These are phyloP conservation scores for Phytophthora rubi DNA, from an alignment of 352 stramenopile genomes.

Conservation along the genomic window DNA sequence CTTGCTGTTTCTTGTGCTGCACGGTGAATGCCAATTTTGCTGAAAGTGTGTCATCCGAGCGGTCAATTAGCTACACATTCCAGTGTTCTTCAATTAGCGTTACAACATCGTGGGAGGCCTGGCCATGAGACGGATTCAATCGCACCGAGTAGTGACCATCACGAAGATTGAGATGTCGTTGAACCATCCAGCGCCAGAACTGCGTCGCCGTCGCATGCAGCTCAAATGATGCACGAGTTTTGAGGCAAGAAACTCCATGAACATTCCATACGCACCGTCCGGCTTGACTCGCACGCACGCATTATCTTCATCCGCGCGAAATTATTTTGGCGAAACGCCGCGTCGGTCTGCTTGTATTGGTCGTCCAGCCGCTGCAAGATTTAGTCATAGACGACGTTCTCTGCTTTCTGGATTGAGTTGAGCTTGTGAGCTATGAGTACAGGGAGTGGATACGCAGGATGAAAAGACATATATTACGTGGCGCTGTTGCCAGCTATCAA, in stretches of 20 bases:
- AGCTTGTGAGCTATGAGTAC: too few species aligned
- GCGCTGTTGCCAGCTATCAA: slow-evolving; percentile 4
- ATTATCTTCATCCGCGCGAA: slow-evolving; percentile 7
- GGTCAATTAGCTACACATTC: slow-evolving; percentile 25
- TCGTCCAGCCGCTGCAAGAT: slow-evolving; percentile 29
- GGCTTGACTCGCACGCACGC: slow-evolving; percentile 26
- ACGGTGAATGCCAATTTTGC: slow-evolving; percentile 43
- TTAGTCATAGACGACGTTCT: slow-evolving; percentile 26
- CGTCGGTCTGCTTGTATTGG: slow-evolving; percentile 25
- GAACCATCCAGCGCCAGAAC: slow-evolving; percentile 35
- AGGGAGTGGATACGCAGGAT: neutral
- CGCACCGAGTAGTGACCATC: slow-evolving; percentile 42
- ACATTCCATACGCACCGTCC: slow-evolving; percentile 38
- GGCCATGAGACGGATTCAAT: neutral
- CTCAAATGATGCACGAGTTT: slow-evolving; percentile 37
- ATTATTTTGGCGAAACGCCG: slow-evolving; percentile 24
- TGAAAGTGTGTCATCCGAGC: slow-evolving; percentile 35
- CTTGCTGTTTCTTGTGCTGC: slow-evolving; percentile 27
- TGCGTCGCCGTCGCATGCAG: slow-evolving; percentile 24
- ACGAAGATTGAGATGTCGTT: slow-evolving; percentile 29
- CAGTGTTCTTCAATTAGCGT: neutral
- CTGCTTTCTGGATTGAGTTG: slow-evolving; percentile 1
- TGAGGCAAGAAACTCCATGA: slow-evolving; percentile 38
- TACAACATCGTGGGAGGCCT: neutral
- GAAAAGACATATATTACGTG: slow-evolving; percentile 23